Conservation (phyloP, 805 yeast species). For the Candida saitoana region DNA sequence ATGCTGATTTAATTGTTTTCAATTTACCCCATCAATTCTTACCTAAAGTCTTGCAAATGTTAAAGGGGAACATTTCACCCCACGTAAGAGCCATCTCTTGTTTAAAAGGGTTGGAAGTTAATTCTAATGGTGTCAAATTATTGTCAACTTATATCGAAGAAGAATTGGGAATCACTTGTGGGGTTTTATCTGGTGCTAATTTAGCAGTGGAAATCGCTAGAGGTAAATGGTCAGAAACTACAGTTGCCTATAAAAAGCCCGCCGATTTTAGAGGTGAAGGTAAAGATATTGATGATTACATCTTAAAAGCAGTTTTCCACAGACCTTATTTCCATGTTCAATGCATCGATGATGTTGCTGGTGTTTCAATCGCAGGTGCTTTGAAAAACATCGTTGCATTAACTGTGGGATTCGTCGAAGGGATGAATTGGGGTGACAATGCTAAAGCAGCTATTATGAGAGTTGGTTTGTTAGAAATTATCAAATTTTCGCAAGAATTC, state of each 20-base stretch:
- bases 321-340: slow-evolving; percentile 45
- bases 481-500: slow-evolving; percentile 54
- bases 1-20: slow-evolving; percentile 41
- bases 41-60: slow-evolving; percentile 33
- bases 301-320: slow-evolving; percentile 43
- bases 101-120: slow-evolving; percentile 44
- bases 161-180: slow-evolving; percentile 40
- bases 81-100: slow-evolving; percentile 42
- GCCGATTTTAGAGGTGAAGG: slow-evolving; percentile 38
- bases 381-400: slow-evolving; percentile 44
- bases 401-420: slow-evolving; percentile 46
- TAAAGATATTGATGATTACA: slow-evolving; percentile 35
- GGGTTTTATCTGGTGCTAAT: slow-evolving; percentile 47
- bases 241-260: slow-evolving; percentile 41
- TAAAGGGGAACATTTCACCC: slow-evolving; percentile 37
- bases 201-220: slow-evolving; percentile 45
- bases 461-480: slow-evolving; percentile 40
- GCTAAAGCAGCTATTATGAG: slow-evolving; percentile 48
- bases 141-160: slow-evolving; percentile 42
- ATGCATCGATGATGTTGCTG: slow-evolving; percentile 43
- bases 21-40: slow-evolving; percentile 46
- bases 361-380: slow-evolving; percentile 46
- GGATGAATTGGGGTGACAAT: slow-evolving; percentile 48
- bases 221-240: slow-evolving; percentile 46
- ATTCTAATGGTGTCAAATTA: slow-evolving; percentile 40